Percentiles rank a stretch among this genome's conserved stretches.
Evolutionary conservation across 2,329 filamentous ascomycete genomes (phyloP).

Genomic region (Aspergillus aculeatus): DNA sequence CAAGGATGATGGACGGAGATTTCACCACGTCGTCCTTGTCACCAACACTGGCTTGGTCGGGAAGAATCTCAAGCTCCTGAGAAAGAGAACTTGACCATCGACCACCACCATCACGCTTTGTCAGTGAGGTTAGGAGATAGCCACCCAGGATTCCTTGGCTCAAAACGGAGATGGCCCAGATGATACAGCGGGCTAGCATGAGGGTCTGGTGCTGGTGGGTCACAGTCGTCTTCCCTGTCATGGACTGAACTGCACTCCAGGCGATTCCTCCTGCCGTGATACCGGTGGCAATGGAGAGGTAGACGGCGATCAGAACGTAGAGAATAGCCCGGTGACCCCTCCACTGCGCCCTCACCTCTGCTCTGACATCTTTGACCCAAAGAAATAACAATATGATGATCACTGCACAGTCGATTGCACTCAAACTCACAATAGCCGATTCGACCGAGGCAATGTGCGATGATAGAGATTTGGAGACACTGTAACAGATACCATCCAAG

Average conservation of each 20-base stretch:
- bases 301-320: conserved; percentile 23
- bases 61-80: conserved; percentile 26
- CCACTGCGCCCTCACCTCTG: conserved; percentile 10
- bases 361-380: conserved; percentile 19
- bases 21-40: conserved; percentile 5
- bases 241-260: conserved; percentile 19
- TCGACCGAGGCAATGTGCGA: conserved; percentile 20
- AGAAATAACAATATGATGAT: conserved; percentile 22
- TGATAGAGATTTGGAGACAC: conserved; percentile 20
- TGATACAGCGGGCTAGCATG: conserved; percentile 38
- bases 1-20: conserved; percentile 12
- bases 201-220: conserved; percentile 13
- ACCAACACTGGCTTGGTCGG: conserved; percentile 11
- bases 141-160: conserved; percentile 32
- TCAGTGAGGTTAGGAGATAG: conserved; percentile 23
- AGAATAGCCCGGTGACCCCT: conserved; percentile 19
- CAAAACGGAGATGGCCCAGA: conserved; percentile 36
- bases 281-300: conserved; percentile 27
- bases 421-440: conserved; percentile 26
- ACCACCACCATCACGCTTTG: conserved; percentile 8
- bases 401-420: conserved; percentile 25
- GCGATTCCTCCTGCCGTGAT: conserved; percentile 30
- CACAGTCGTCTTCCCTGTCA: conserved; percentile 3
- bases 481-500: conserved; percentile 31
- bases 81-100: conserved; percentile 26